Base-by-base conservation (phyloP, 805 yeast genomes). In the Suhomyces faveliae region DNA sequence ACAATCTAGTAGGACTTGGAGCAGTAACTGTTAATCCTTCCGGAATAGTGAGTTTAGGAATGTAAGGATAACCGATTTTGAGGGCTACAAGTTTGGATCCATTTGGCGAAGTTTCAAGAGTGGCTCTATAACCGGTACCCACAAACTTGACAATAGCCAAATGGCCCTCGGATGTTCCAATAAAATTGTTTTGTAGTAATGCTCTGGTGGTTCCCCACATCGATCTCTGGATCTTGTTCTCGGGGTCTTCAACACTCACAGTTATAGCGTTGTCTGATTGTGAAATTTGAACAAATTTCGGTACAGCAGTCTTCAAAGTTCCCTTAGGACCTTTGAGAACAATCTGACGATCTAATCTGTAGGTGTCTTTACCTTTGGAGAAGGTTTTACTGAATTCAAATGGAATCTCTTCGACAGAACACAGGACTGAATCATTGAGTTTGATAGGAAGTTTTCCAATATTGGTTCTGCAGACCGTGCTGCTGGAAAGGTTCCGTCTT, bases 181-280 rank as follows among this genome's bases (percentile, higher is more conserved):
- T 73, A 23, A 92, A 77, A 56, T 86, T 80, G 69, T 92, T 92
- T 59, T 83, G 81, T 42, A 94, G 64, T 49, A 85, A 74, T 0
- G 95, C 78, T 63, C 99, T 80, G 45, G 85, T 78, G 5, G 98
- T 94, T 13, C 99, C 99, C 98, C 98, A 94, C 80, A 94, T 81
- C 15, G 95, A 74, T 54, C 85, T 81, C 71, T 94, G 99, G 46
- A 80, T 72, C 60, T 80, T 84, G 57, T 78, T 70, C 1, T 63
- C 59, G 3, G 82, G 74, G 57, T 84, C 78, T 35, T 71, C 68
- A n/a, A 91, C 88, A 0, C 70, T 49, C 3, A 92, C 83, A 4
- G 62, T 54, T 33, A 87, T 63, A 42, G 71, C 70, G 35, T 71
- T 71, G 35, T 49, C 42, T 10, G 41, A 45, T n/a, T 60, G 52